Conservation (phyloP, 2,329 filamentous ascomycete genomes). For the Elsinoe arachidis region DNA sequence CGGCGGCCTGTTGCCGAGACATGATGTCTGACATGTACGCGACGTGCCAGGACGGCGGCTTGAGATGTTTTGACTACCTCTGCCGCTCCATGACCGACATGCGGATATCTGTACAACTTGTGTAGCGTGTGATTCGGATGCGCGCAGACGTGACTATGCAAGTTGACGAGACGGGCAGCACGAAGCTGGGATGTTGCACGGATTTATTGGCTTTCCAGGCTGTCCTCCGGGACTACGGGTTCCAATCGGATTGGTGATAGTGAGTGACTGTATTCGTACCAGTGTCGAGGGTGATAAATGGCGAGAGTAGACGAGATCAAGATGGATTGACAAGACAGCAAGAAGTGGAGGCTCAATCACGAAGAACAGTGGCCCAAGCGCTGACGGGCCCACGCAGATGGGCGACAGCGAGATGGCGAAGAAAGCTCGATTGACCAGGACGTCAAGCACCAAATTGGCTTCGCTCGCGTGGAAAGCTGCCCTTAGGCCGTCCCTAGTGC, state of each 20-base stretch:
- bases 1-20: conserved; percentile 9
- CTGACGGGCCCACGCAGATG: too few relatives aligned
- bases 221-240: neutral
- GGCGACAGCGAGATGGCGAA: too few relatives aligned
- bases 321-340: neutral
- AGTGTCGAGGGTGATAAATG: too few relatives aligned
- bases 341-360: neutral
- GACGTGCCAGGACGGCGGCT: conserved; percentile 8
- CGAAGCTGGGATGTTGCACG: neutral
- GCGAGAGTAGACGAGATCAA: too few relatives aligned
- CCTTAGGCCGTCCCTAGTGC: neutral
- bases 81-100: conserved; percentile 1
- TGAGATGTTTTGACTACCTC: neutral
- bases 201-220: neutral
- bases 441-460: neutral
- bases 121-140: neutral
- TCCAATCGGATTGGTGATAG: too few relatives aligned
- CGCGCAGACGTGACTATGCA: neutral
- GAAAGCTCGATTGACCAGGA: neutral
- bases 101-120: neutral
- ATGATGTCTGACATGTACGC: conserved; percentile 13
- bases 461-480: neutral
- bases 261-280: too few relatives aligned
- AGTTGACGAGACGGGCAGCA: neutral
- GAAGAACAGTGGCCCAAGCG: neutral